Conservation (phyloP, 2,329 filamentous ascomycete genomes). For the Fusarium tjaetaba region DNA sequence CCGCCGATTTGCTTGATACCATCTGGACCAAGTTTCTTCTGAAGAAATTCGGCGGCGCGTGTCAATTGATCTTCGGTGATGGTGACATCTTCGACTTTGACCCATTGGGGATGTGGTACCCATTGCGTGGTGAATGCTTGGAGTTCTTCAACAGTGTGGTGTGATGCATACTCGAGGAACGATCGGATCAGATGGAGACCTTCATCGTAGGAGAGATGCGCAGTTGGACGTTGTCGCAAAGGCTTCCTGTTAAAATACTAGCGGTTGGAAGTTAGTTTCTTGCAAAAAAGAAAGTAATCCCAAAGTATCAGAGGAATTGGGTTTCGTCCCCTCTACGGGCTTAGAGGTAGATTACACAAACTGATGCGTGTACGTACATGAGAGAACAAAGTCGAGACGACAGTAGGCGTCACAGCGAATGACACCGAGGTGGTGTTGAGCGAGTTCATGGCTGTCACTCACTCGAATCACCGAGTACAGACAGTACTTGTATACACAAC, state of each 20-base stretch:
- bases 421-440: slow-evolving; percentile 85
- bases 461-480: background rate
- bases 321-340: background rate
- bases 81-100: slow-evolving; percentile 76
- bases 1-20: slow-evolving; percentile 83
- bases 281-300: background rate
- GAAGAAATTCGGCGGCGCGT: slow-evolving; percentile 73
- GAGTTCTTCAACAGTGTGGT: slow-evolving; percentile 91
- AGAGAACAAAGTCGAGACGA: slow-evolving; percentile 85
- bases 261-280: slow-evolving; percentile 11
- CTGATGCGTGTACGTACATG: slow-evolving; percentile 70
- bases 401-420: slow-evolving; percentile 85
- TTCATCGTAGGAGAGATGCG: slow-evolving; percentile 93
- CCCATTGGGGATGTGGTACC: slow-evolving; percentile 90
- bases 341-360: slow-evolving; percentile 5
- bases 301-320: background rate
- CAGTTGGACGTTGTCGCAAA: slow-evolving; percentile 81
- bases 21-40: slow-evolving; percentile 78
- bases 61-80: slow-evolving; percentile 73
- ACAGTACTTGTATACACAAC: background rate
- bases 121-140: slow-evolving; percentile 92
- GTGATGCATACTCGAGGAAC: slow-evolving; percentile 85
- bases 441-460: slow-evolving; percentile 52
- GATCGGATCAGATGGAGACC: slow-evolving; percentile 86
- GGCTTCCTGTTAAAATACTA: slow-evolving; percentile 86